A percentile compares a stretch with the other conserved stretches of the same genome.
These are phyloP conservation scores for Neonectria neomacrospora DNA, from an alignment of 2,329 filamentous ascomycete genomes.

Conservation along the genomic window DNA sequence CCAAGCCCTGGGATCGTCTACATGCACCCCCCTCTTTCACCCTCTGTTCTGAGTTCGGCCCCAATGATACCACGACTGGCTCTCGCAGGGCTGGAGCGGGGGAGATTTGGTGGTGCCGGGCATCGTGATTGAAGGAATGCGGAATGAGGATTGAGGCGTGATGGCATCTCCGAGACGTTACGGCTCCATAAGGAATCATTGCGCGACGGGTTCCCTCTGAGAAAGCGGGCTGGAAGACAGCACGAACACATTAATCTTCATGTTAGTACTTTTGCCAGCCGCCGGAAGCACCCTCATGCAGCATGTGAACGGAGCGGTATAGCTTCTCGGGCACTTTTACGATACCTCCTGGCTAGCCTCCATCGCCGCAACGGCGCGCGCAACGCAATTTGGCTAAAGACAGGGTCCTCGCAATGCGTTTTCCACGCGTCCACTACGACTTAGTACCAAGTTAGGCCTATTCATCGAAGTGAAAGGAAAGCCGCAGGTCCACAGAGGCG, in stretches of 20 bases:
- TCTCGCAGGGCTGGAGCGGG: constrained; percentile 14
- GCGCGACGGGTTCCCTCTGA: constrained; percentile 12
- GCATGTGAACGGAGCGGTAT: constrained; percentile 1
- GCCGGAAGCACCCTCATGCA: background rate
- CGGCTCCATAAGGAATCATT: constrained; percentile 8
- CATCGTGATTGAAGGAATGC: constrained; percentile 6
- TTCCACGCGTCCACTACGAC: background rate
- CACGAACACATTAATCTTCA: background rate
- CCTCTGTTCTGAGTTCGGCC: constrained; percentile 19
- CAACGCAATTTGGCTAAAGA: constrained; percentile 16
- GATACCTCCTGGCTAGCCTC: constrained; percentile 10
- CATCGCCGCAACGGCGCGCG: background rate
- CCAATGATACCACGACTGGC: constrained; percentile 10
- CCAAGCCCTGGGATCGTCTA: background rate
- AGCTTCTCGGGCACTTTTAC: constrained; percentile 18
- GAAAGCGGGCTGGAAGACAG: background rate
- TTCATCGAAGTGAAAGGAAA: constrained; percentile 30
- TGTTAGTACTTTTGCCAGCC: background rate
- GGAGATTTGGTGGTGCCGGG: constrained; percentile 11
- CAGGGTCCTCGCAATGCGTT: background rate
- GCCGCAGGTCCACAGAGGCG: constrained; percentile 26
- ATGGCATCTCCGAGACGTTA: background rate
- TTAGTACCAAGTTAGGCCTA: constrained; percentile 11
- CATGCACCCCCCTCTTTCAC: constrained; percentile 4
- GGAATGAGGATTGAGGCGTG: background rate